Base-by-base conservation (phyloP, 2,329 filamentous ascomycete species). In the Alternaria incomplexa region DNA sequence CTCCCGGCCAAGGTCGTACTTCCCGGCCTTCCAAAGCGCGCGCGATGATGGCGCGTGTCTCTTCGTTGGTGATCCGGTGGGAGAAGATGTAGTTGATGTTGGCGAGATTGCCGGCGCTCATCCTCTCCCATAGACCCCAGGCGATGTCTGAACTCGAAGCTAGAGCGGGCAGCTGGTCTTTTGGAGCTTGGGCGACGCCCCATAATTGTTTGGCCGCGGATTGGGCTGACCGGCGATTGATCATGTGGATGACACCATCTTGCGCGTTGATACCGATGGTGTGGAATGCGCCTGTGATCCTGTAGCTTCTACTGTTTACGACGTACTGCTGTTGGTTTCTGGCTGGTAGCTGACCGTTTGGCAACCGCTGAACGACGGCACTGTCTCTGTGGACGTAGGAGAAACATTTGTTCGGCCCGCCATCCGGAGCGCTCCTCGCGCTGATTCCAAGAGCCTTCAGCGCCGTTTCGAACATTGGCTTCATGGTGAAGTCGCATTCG, bases 101-200 rank as follows among this genome's bases (percentile, higher is more conserved):
- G 0, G 46, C 54, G 5, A 65, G 46, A 4, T 58, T 40, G 1
- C 50, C 50, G 12, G 26, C 20, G 26, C 48, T 55, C 17, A 58
- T 45, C 48, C 45, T 22, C 8, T 61, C 40, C 63, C 65, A 67
- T 17, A 57, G 48, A 5, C 56, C 65, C 63, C 63, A 67, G 5
- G 65, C 48, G 8, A 67, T 30, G 20, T 67, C 65, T 12, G 65
- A 67, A 26, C 58, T 67, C 23, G 61, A 45, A 6, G 47, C 45
- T 1, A 67, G n/a, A 2, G 25, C 46, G 1, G 65, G 65, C 0
- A 67, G 54, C 3, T 63, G 20, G 20, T 61, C 30, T 1, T 5
- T 32, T 8, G 50, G 45, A n/a, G 51, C 28, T 9, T 51, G 8
- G 0, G 32, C 17, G 15, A 44, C 23, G 22, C 1, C 6, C 56